Evolutionary conservation across 495 filamentous ascomycete genomes (phyloP).

Genomic region (Hypoxylon lienhwacheense): DNA sequence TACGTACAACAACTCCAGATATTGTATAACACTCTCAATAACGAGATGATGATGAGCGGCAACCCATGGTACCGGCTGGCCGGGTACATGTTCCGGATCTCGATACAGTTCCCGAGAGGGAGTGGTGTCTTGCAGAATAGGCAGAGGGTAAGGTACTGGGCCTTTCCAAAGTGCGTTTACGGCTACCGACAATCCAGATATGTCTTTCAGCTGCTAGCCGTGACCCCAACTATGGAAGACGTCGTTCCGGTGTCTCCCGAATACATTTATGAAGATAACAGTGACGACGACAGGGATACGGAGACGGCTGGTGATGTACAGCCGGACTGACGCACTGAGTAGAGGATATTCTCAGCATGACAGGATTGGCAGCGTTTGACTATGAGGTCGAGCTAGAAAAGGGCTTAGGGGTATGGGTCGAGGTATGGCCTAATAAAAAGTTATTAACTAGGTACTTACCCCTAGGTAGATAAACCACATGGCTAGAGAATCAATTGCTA

Average conservation of each 20-base stretch:
- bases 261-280: conserved; percentile 14
- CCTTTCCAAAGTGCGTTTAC: conserved; percentile 7
- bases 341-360: not conserved
- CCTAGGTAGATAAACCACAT: no score
- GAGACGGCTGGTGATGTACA: conserved; percentile 16
- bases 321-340: conserved; percentile 11
- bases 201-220: not conserved
- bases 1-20: not conserved
- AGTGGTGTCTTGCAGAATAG: not conserved
- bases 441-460: no score
- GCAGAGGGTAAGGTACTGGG: conserved; percentile 6
- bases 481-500: no score
- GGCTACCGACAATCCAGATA: no score
- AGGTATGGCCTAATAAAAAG: not conserved
- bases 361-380: not conserved
- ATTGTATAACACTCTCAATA: not conserved
- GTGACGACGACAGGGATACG: conserved; percentile 24
- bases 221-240: not conserved
- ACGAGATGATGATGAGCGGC: not conserved
- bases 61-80: conserved; percentile 19
- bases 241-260: no score
- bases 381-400: not conserved
- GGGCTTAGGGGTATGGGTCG: no score
- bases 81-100: conserved; percentile 16
- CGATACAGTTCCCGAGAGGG: not conserved